Conservation (phyloP, 1,139 yeast genomes). For the Arxiozyma heterogenica region DNA sequence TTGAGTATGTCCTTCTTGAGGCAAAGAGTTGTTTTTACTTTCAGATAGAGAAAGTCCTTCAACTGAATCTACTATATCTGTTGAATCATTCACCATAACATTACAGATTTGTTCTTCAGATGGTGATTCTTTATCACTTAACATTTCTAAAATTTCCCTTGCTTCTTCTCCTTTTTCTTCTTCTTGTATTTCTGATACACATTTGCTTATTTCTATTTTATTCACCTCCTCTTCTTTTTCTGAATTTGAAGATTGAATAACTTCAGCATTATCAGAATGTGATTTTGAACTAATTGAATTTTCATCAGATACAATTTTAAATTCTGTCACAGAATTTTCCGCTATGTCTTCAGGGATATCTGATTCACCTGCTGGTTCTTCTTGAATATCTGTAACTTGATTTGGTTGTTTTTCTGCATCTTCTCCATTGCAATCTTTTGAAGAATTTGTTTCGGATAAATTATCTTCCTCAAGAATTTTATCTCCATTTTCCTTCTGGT, state of each 20-base stretch:
- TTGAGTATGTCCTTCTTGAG: neutral
- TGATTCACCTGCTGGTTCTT: too few species aligned
- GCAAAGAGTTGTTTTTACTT: neutral
- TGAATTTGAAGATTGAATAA: neutral
- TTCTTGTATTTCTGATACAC: neutral
- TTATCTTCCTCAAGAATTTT: neutral
- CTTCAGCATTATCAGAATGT: neutral
- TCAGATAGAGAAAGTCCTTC: slow-evolving; percentile 3
- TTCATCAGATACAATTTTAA: neutral
- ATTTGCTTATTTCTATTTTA: neutral
- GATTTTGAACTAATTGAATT: neutral
- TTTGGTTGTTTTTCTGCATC: neutral
- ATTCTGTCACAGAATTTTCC: neutral
- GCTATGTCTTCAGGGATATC: neutral
- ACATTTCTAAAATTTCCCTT: neutral
- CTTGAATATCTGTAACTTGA: neutral
- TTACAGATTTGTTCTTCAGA: too few species aligned
- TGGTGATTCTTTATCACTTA: neutral
- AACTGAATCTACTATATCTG: neutral
- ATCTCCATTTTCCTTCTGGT: neutral
- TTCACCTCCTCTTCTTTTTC: neutral
- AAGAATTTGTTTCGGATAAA: neutral
- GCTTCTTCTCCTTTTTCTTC: neutral
- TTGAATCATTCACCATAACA: neutral
- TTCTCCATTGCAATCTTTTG: neutral